Conservation (phyloP, 192 early-diverging fungal genomes). For the Coemansia guatemalensis region DNA sequence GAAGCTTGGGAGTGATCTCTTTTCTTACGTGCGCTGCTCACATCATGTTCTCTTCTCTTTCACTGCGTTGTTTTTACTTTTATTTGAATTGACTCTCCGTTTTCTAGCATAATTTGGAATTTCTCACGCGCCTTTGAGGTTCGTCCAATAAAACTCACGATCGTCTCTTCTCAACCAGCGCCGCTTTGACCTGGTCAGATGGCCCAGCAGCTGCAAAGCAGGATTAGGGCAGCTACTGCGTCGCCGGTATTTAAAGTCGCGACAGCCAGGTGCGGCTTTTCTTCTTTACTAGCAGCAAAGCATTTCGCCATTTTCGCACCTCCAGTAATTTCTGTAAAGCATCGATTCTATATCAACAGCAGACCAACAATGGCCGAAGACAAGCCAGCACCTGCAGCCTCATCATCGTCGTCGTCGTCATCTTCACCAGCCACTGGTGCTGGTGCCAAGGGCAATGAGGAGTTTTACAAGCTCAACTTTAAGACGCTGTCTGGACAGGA, state of each 20-base stretch:
- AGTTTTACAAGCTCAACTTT: conserved; percentile 58
- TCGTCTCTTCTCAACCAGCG: background rate
- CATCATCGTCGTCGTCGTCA: conserved; percentile 33
- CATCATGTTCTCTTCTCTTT: conserved; percentile 6
- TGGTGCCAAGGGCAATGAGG: conserved; percentile 21
- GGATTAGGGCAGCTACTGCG: too few relatives aligned
- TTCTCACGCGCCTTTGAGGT: too few relatives aligned
- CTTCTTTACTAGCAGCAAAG: too few relatives aligned
- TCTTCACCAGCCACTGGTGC: conserved; percentile 23
- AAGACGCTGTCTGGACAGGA: conserved; percentile 55
- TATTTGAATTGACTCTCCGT: too few relatives aligned
- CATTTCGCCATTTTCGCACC: background rate
- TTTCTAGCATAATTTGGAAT: too few relatives aligned
- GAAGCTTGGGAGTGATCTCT: conserved; percentile 27
- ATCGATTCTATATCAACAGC: background rate
- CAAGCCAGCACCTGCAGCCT: conserved; percentile 10
- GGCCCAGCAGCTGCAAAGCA: too few relatives aligned
- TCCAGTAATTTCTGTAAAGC: conserved; percentile 2
- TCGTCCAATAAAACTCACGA: too few relatives aligned
- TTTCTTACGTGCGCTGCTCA: background rate
- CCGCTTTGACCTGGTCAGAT: too few relatives aligned
- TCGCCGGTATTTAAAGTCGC: too few relatives aligned
- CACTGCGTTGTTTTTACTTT: too few relatives aligned
- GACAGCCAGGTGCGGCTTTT: too few relatives aligned
- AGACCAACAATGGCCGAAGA: background rate